A percentile compares a stretch with the other conserved stretches of the same genome.
Evolutionary conservation across 306 rosid genomes (phyloP).

Genomic region (Hylodesmum podocarpum): DNA sequence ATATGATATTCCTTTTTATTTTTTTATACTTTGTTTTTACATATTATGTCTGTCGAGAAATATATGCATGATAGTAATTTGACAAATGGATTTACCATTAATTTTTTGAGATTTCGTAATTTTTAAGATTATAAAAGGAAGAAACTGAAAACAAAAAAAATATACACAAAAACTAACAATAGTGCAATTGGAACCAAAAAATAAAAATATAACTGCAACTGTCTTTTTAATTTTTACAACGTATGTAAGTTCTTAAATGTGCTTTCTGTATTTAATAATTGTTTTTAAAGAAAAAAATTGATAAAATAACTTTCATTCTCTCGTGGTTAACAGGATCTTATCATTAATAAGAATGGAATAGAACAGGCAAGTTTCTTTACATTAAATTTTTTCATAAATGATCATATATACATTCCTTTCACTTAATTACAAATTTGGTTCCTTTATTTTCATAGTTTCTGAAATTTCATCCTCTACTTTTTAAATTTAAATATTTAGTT

Average conservation of each 20-base stretch:
- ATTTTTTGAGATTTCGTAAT: background rate
- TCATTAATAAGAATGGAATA: slow-evolving; percentile 41
- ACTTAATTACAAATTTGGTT: no score
- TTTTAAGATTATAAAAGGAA: background rate
- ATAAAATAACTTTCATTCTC: background rate
- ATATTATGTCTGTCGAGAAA: background rate
- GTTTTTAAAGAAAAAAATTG: background rate
- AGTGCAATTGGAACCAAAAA: background rate
- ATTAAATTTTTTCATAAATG: background rate
- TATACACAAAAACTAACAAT: background rate
- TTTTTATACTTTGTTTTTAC: background rate
- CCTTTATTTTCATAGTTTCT: no score
- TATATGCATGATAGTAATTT: background rate
- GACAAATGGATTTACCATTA: background rate
- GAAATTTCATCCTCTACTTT: no score
- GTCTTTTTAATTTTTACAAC: background rate
- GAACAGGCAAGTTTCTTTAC: slow-evolving; percentile 54
- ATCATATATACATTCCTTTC: background rate
- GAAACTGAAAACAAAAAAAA: background rate
- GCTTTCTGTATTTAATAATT: background rate
- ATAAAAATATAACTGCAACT: background rate
- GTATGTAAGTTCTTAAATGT: background rate
- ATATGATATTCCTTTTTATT: slow-evolving; percentile 2
- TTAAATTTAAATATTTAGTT: no score
- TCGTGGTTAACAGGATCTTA: slow-evolving; percentile 50